These are phyloP conservation scores for Nasturtium officinale DNA, from an alignment of 345 rosid species.

Conservation along the genomic window DNA sequence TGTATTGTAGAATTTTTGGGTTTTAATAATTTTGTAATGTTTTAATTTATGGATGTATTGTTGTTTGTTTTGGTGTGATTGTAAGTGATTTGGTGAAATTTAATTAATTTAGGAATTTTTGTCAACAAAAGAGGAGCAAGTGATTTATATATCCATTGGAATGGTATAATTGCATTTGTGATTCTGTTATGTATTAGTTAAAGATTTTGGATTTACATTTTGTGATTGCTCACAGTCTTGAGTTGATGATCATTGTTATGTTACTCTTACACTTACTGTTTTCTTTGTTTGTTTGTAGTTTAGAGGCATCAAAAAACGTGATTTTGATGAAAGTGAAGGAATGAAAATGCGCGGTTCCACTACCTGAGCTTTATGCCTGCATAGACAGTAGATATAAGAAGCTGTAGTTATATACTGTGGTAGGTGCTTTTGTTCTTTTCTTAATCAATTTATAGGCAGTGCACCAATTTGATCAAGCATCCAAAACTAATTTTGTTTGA, in stretches of 20 bases:
- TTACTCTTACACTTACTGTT: neutral
- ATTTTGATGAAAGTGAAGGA: slow-evolving; percentile 1
- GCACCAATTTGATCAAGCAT: neutral
- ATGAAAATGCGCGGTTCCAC: neutral
- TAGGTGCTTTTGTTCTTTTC: neutral
- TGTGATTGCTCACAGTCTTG: neutral
- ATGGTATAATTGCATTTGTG: neutral
- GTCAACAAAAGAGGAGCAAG: neutral
- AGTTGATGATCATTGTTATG: slow-evolving; percentile 8
- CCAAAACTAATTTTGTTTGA: neutral
- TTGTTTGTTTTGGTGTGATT: slow-evolving; percentile 4
- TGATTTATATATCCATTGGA: neutral
- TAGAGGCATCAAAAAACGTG: neutral
- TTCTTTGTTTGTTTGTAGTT: slow-evolving; percentile 12
- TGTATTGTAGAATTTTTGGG: neutral
- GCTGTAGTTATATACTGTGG: slow-evolving; percentile 2
- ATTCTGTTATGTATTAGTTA: neutral
- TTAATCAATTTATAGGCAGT: neutral
- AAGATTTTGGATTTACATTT: neutral
- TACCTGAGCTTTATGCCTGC: neutral
- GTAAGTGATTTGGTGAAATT: neutral
- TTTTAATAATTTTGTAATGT: neutral
- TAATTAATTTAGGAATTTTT: neutral
- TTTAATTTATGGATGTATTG: neutral
- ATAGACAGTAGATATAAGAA: slow-evolving; percentile 9